Evolutionary conservation across 2,329 filamentous ascomycete species (phyloP).

Genomic region (Scedosporium dehoogii): DNA sequence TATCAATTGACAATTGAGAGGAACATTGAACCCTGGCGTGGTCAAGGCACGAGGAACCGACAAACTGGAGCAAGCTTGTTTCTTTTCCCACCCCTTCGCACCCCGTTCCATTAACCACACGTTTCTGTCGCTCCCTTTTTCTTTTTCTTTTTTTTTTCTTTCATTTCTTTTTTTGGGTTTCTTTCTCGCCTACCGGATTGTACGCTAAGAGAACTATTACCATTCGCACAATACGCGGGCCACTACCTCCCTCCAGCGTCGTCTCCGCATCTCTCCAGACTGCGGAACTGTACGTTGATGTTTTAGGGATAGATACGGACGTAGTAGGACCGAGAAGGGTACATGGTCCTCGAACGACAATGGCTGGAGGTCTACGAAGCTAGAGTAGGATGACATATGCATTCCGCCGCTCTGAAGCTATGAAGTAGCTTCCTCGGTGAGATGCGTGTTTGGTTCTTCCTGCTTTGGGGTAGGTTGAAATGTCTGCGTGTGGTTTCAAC

Average conservation of each 20-base stretch:
- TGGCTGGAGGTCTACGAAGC: neutral
- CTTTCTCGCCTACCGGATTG: neutral
- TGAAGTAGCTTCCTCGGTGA: neutral
- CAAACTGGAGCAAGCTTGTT: conserved; percentile 4
- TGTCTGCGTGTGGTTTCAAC: neutral
- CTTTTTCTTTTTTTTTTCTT: neutral
- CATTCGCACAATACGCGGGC: neutral
- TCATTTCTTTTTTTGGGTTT: neutral
- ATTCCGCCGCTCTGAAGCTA: neutral
- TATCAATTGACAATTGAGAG: neutral
- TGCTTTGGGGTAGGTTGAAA: neutral
- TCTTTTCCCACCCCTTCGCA: neutral
- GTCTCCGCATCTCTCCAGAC: neutral
- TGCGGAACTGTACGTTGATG: neutral
- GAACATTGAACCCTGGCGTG: neutral
- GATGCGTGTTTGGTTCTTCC: neutral
- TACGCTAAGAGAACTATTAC: neutral
- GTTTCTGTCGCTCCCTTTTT: neutral
- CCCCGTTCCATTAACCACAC: neutral
- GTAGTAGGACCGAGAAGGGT: conserved; percentile 2
- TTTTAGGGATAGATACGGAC: neutral
- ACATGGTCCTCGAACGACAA: neutral
- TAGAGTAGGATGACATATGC: neutral
- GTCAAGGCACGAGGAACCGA: conserved; percentile 5
- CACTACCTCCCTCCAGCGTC: neutral